Percentiles rank a stretch among this genome's conserved stretches.
phyloP scores from a whole-genome alignment of 2,329 filamentous ascomycete genomes.

The Xenosphaeropsis pyriputrescens region DNA sequence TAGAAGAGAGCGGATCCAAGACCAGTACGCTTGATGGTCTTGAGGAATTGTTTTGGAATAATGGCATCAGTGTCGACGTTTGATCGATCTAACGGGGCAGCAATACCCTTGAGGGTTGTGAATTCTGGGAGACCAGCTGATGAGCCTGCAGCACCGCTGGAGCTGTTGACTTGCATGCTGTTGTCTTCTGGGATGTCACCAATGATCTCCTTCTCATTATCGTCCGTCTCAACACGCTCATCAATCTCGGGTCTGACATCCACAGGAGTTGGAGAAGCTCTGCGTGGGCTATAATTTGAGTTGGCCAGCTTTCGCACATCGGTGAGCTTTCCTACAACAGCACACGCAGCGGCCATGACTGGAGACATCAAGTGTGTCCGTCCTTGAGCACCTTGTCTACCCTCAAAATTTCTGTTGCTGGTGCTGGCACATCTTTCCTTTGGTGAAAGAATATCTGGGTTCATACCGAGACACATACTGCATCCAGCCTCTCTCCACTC shows the following conservation, averaged over 20 bases:
- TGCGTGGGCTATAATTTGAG: conserved; percentile 27
- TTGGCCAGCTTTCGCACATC: conserved; percentile 72
- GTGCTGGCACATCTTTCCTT: conserved; percentile 90
- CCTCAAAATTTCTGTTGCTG: conserved; percentile 95
- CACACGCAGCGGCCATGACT: conserved; percentile 87
- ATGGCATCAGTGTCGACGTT: conserved; percentile 99
- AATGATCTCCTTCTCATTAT: conserved; percentile 35
- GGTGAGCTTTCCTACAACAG: conserved; percentile 77
- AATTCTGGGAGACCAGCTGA: conserved; percentile 70
- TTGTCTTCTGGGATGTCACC: conserved; percentile 48
- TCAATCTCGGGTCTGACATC: conserved; percentile 4
- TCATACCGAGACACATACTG: conserved; percentile 99
- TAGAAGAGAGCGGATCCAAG: conserved; percentile 82
- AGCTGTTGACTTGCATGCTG: conserved; percentile 48
- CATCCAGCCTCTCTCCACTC: conserved; percentile 98
- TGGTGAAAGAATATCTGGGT: conserved; percentile 89
- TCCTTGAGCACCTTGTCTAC: conserved; percentile 80
- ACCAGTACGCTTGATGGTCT: conserved; percentile 96
- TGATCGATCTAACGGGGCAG: conserved; percentile 71
- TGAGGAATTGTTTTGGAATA: conserved; percentile 98
- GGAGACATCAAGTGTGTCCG: conserved; percentile 95
- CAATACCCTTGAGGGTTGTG: conserved; percentile 68
- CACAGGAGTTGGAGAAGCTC: conserved; percentile 10
- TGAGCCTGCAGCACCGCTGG: conserved; percentile 28
- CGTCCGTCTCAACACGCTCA: conserved; percentile 26